Evolutionary conservation across 2,329 filamentous ascomycete species (phyloP).

Genomic region (Aspergillus clavatus): DNA sequence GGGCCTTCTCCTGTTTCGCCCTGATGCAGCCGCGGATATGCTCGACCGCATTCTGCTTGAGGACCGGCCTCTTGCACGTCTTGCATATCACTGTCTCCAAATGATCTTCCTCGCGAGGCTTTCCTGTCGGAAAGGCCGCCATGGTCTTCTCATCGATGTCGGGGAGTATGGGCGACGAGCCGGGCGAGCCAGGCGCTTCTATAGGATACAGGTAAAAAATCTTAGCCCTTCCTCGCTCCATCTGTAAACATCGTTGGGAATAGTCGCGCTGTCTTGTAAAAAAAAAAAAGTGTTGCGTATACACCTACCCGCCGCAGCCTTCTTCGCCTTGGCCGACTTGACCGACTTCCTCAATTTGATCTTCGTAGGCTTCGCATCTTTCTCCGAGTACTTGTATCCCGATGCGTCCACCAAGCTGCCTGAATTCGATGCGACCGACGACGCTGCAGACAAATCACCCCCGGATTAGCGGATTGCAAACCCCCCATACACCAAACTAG

Average conservation of each 20-base stretch:
- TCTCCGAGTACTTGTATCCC: conserved; percentile 43
- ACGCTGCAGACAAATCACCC: conserved; percentile 12
- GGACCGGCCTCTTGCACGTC: conserved; percentile 85
- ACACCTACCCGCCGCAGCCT: conserved; percentile 1
- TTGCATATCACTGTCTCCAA: conserved; percentile 82
- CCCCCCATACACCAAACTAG: neutral
- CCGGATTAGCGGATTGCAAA: neutral
- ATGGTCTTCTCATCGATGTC: conserved; percentile 69
- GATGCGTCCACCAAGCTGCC: conserved; percentile 43
- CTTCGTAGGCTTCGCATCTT: conserved; percentile 42
- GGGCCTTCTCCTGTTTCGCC: conserved; percentile 76
- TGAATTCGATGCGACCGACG: conserved; percentile 25
- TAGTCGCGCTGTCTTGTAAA: neutral
- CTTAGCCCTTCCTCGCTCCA: neutral
- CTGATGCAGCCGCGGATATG: conserved; percentile 82
- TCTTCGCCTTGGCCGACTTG: conserved; percentile 24
- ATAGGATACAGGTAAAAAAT: neutral
- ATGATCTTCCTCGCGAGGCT: conserved; percentile 75
- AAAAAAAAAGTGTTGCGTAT: no score
- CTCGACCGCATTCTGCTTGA: conserved; percentile 67
- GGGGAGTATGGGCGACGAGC: conserved; percentile 41
- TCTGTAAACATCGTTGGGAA: no score
- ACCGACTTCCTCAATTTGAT: conserved; percentile 42
- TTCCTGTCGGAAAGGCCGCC: conserved; percentile 74
- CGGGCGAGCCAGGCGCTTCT: conserved; percentile 28